Conservation (phyloP, 2,329 filamentous ascomycete genomes). For the Niveomyces coronatus region DNA sequence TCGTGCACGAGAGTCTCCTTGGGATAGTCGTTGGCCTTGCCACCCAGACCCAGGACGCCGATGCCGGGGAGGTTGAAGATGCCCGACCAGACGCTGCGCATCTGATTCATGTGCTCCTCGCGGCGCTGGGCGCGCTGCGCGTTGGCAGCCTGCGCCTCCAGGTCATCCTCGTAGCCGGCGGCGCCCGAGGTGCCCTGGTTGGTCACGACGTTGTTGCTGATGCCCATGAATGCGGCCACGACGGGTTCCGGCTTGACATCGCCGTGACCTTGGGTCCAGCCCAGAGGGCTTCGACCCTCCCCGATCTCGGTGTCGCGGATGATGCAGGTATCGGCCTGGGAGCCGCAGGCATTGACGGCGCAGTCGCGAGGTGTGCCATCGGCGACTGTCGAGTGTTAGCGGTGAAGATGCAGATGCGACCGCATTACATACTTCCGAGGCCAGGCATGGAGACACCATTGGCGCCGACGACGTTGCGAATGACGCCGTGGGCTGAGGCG, state of each 20-base stretch:
- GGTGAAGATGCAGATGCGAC: neutral
- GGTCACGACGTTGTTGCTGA: conserved; percentile 19
- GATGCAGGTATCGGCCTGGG: conserved; percentile 52
- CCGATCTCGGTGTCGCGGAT: conserved; percentile 46
- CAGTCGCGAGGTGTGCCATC: conserved; percentile 55
- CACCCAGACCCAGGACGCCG: conserved; percentile 15
- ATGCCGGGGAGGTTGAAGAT: conserved; percentile 7
- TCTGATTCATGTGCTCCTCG: conserved; percentile 7
- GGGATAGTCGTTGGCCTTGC: conserved; percentile 29
- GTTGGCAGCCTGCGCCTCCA: conserved; percentile 13
- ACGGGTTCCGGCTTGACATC: conserved; percentile 42
- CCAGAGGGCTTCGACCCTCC: conserved; percentile 43
- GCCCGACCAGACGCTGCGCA: conserved; percentile 13
- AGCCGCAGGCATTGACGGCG: conserved; percentile 42
- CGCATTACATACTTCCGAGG: conserved; percentile 20
- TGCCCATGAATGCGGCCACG: conserved; percentile 47
- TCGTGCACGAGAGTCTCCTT: conserved; percentile 43
- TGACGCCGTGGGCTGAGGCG: conserved; percentile 37
- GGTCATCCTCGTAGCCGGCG: conserved; percentile 26
- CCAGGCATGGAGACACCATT: conserved; percentile 49
- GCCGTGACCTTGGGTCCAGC: conserved; percentile 45
- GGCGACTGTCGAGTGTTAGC: conserved; percentile 27
- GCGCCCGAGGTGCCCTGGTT: conserved; percentile 24
- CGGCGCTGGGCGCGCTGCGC: conserved; percentile 6
- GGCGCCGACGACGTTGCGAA: conserved; percentile 41